Evolutionary conservation across 331 rosid species (phyloP).

Genomic region (Malus hybrid): DNA sequence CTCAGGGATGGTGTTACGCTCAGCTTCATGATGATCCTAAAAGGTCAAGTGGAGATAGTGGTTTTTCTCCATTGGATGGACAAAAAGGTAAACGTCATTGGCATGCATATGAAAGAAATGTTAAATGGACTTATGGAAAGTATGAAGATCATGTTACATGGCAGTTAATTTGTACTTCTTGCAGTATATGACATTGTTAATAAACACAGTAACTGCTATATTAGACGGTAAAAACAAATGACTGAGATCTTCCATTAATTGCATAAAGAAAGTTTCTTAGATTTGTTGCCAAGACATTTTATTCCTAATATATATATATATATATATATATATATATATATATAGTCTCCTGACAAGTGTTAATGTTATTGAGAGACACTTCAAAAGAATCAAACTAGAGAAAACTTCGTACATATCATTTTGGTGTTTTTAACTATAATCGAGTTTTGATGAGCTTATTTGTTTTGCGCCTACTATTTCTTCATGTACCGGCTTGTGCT

Average conservation of each 20-base stretch:
- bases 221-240: neutral
- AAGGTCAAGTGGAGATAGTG: slow-evolving; percentile 64
- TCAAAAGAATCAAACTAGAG: neutral
- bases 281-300: neutral
- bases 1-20: slow-evolving; percentile 43
- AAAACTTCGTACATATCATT: neutral
- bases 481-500: neutral
- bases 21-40: slow-evolving; percentile 53
- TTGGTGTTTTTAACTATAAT: neutral
- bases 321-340: no score
- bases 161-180: neutral
- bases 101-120: neutral
- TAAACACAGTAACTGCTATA: neutral
- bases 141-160: neutral
- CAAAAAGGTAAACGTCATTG: slow-evolving; percentile 36
- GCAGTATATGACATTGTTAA: neutral
- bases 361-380: neutral
- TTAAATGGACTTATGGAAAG: neutral
- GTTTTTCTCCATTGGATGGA: slow-evolving; percentile 61
- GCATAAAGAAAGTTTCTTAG: neutral
- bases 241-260: neutral
- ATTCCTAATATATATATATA: neutral
- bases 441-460: neutral
- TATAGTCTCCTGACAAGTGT: no score
- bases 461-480: neutral